Conservation (phyloP, 2,329 filamentous ascomycete genomes). For the Akanthomyces muscarius region DNA sequence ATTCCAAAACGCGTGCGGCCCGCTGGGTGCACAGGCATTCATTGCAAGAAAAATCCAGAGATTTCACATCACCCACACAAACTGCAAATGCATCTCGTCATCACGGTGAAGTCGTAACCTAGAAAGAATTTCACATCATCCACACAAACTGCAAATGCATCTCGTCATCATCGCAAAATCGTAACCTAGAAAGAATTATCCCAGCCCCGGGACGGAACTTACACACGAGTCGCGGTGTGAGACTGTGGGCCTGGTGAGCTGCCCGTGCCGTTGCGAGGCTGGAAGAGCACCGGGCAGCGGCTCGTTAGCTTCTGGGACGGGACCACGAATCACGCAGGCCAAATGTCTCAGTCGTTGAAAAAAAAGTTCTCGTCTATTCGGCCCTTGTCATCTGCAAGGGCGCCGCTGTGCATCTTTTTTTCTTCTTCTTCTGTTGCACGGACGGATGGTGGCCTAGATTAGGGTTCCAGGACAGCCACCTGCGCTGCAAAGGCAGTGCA, state of each 20-base stretch:
- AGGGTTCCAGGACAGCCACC: too few relatives aligned
- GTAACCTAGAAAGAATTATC: too few relatives aligned
- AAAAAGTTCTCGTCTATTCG: neutral
- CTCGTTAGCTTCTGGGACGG: neutral
- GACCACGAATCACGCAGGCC: neutral
- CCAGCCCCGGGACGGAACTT: too few relatives aligned
- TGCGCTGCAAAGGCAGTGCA: too few relatives aligned
- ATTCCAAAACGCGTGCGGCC: neutral
- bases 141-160: too few relatives aligned
- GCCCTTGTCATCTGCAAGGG: neutral
- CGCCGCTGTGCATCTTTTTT: neutral
- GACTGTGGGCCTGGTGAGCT: neutral
- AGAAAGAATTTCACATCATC: neutral
- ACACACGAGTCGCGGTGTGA: neutral
- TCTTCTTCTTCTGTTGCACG: neutral
- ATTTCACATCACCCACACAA: neutral
- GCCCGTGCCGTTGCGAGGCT: neutral
- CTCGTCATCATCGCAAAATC: neutral
- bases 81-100: neutral
- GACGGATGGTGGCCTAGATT: neutral
- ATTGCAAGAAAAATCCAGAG: conserved; percentile 3
- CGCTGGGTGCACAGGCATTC: neutral
- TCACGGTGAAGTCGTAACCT: too few relatives aligned
- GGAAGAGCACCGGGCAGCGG: neutral
- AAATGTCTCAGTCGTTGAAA: neutral